Base-by-base conservation (phyloP, 164 flowering plant genomes). In the Tetrastigma voinierianum region DNA sequence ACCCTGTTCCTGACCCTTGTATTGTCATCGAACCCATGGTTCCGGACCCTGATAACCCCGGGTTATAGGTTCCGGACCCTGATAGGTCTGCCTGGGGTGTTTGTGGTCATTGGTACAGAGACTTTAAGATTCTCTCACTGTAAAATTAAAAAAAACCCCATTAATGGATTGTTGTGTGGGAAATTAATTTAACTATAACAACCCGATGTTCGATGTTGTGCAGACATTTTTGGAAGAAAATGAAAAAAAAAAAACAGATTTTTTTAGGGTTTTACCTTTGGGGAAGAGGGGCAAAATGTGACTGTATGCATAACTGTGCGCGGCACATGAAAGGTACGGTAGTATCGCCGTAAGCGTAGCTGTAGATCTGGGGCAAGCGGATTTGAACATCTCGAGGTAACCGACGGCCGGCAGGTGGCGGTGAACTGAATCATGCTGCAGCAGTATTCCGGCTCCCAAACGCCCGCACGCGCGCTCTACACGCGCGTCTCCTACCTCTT, bases 381-480 rank as follows among this genome's bases (percentile, higher is more conserved):
- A 51, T 74, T 88, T 88, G 63, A 88, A 88, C 83, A 88, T 78
- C 78, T 82, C 77, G 43, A 90, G 77, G 64, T 88, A 88, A 81
- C 78, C 61, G 93, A 77, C 64, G 93, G 90, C 67, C 48, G 53
- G 49, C 93, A 88, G 0, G 83, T 70, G 45, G 72, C 67, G 93
- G 93, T 40, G 89, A 55, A 7, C 66, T 70, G 64, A 69, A 88
- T 86, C 97, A n/a, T n/a, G 75, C 89, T 82, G 54, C 90, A 84
- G 47, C 87, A 93, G 64, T 84, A 89, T 76, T 90, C 90, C 17
- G 93, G n/a, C 64, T 79, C 57, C 83, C 86, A 67, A 90, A 90
- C 25, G 96, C 96, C 73, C 83, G 46, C 98, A 93, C 48, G 98
- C 98, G 78, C 98, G 90, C 79, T 75, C n/a, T 86, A 70, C 98